Conservation (phyloP, 1,284 basidiomycete genomes). For the Serendipita sp. region DNA sequence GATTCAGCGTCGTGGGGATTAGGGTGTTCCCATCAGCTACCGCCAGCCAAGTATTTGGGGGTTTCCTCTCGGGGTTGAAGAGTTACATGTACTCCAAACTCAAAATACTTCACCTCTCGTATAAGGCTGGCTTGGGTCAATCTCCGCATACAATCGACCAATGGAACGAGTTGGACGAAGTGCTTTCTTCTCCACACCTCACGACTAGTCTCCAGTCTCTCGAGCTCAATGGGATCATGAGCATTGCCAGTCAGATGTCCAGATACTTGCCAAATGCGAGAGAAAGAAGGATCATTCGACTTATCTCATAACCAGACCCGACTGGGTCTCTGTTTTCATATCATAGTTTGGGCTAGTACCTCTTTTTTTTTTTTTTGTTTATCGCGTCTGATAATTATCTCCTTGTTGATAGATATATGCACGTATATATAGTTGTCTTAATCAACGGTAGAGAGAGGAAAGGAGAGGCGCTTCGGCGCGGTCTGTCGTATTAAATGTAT, state of each 20-base stretch:
- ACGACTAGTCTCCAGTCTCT: background rate
- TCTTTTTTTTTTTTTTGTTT: background rate
- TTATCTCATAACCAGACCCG: background rate
- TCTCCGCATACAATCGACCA: background rate
- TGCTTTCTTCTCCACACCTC: background rate
- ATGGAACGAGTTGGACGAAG: background rate
- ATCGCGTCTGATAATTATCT: background rate
- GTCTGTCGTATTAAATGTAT: slow-evolving; percentile 14
- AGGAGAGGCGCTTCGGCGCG: background rate
- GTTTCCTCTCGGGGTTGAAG: background rate
- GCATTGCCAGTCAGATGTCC: background rate
- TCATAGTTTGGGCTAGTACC: background rate
- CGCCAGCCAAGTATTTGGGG: background rate
- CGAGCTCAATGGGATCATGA: background rate
- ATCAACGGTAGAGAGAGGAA: background rate
- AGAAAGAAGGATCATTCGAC: background rate
- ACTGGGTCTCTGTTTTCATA: background rate
- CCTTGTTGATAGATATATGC: background rate
- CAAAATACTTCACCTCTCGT: background rate
- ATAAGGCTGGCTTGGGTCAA: background rate
- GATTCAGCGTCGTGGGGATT: background rate
- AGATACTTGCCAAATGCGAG: background rate
- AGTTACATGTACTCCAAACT: background rate
- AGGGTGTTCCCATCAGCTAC: background rate
- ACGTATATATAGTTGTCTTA: background rate